Evolutionary conservation across 2,329 filamentous ascomycete genomes (phyloP).

Genomic region (Fusarium duplospermum): DNA sequence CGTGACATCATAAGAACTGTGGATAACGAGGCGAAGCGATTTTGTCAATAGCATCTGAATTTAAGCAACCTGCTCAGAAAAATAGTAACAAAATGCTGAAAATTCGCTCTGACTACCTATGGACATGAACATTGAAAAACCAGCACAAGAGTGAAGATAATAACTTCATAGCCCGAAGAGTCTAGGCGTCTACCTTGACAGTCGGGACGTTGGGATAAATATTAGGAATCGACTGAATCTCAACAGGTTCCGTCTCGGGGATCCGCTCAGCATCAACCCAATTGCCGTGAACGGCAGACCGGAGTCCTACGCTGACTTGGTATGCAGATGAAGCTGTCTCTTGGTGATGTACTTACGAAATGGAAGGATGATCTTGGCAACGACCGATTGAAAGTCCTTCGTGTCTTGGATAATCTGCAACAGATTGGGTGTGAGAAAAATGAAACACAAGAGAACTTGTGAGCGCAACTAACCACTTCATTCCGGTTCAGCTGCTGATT

Average conservation of each 20-base stretch:
- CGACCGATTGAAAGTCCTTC: neutral
- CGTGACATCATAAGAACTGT: neutral
- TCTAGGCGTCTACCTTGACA: neutral
- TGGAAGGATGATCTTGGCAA: neutral
- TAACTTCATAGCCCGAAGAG: rapidly evolving
- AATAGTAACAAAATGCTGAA: neutral
- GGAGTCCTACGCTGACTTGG: neutral
- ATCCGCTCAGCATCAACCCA: conserved; percentile 1
- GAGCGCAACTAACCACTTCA: neutral
- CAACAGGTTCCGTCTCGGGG: neutral
- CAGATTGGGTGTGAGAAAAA: neutral
- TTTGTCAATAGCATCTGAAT: neutral
- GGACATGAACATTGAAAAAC: neutral
- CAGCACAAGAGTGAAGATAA: neutral
- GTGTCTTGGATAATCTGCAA: neutral
- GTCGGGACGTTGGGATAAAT: neutral
- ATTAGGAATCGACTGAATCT: neutral
- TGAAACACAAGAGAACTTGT: neutral
- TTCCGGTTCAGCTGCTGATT: neutral
- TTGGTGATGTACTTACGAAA: neutral
- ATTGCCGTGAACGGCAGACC: neutral
- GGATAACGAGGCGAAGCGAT: too few relatives aligned
- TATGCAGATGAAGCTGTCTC: too few relatives aligned
- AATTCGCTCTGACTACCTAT: neutral
- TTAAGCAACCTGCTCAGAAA: too few relatives aligned